Conservation (phyloP, 345 rosid species). For the Noccaea bulbosa region DNA sequence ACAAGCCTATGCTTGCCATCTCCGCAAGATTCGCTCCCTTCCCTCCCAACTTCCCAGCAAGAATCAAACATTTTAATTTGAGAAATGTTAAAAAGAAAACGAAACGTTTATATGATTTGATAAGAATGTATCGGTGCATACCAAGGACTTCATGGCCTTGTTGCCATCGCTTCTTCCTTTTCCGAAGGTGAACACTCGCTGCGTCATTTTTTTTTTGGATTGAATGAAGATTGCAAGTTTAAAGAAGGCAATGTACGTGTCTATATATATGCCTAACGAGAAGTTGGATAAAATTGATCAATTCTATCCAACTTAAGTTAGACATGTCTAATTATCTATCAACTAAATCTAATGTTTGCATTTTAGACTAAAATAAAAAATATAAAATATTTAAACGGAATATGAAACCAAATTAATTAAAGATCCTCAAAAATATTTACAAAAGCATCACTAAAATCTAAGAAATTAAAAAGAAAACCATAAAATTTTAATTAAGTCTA, state of each 20-base stretch:
- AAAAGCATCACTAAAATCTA: no score
- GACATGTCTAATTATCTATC: slow-evolving; percentile 9
- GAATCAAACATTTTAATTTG: background rate
- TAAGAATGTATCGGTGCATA: slow-evolving; percentile 41
- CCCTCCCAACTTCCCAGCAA: slow-evolving; percentile 72
- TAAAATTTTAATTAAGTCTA: no score
- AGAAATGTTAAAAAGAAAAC: background rate
- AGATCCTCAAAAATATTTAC: background rate
- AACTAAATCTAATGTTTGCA: slow-evolving; percentile 22
- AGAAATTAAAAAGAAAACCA: no score
- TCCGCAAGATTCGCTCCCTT: slow-evolving; percentile 98
- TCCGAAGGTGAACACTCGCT: slow-evolving; percentile 88
- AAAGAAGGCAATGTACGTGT: background rate
- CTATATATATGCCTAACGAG: slow-evolving; percentile 15
- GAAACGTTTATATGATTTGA: background rate
- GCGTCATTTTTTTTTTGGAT: slow-evolving; percentile 40
- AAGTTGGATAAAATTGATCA: slow-evolving; percentile 17
- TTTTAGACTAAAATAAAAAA: background rate
- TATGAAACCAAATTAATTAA: background rate
- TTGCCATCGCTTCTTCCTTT: slow-evolving; percentile 93
- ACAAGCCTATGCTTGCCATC: slow-evolving; percentile 94
- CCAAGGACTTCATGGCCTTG: slow-evolving; percentile 96
- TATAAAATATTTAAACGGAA: background rate
- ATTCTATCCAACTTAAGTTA: slow-evolving; percentile 19
- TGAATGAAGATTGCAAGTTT: slow-evolving; percentile 21